These are phyloP conservation scores for Fraxinus baroniana DNA, from an alignment of 305 asterid genomes.

Conservation along the genomic window DNA sequence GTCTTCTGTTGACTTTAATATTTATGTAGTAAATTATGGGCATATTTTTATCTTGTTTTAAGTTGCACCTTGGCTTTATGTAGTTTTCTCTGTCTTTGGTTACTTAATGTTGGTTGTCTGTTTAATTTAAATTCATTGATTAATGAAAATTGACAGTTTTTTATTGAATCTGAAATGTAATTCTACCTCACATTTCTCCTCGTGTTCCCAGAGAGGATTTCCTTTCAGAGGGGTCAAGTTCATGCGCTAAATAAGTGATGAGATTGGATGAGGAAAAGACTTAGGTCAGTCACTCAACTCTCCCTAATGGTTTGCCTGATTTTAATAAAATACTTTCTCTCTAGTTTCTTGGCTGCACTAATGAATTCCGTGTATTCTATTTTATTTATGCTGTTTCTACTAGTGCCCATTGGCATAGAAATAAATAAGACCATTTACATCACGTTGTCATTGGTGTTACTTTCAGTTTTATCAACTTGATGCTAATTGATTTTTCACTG, in stretches of 20 bases:
- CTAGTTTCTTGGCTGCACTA: not conserved
- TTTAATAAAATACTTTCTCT: not conserved
- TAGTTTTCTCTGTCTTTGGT: not conserved
- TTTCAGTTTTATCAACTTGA: not conserved
- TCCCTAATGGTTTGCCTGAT: not conserved
- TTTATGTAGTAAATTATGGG: not conserved
- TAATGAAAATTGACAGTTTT: not conserved
- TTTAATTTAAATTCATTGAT: not conserved
- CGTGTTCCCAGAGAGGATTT: slow-evolving; percentile 11
- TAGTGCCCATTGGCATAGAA: not conserved
- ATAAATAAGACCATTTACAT: not conserved
- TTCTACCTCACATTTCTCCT: slow-evolving; percentile 1
- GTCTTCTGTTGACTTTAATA: not conserved
- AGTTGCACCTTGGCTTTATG: not conserved
- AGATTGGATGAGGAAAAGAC: not conserved
- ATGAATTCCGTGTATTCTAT: not conserved
- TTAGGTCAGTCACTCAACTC: not conserved
- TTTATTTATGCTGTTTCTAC: not conserved
- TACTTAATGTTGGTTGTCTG: not conserved
- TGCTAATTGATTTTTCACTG: not conserved
- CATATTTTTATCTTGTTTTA: not conserved
- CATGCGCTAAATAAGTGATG: not conserved
- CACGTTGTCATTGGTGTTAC: not conserved
- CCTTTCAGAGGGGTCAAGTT: slow-evolving; percentile 17
- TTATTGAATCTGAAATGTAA: not conserved